Evolutionary conservation across 1,284 basidiomycete genomes (phyloP), one percentile per base, ranked within the genome.

Genomic region (Phellinidium pouzarii): DNA sequence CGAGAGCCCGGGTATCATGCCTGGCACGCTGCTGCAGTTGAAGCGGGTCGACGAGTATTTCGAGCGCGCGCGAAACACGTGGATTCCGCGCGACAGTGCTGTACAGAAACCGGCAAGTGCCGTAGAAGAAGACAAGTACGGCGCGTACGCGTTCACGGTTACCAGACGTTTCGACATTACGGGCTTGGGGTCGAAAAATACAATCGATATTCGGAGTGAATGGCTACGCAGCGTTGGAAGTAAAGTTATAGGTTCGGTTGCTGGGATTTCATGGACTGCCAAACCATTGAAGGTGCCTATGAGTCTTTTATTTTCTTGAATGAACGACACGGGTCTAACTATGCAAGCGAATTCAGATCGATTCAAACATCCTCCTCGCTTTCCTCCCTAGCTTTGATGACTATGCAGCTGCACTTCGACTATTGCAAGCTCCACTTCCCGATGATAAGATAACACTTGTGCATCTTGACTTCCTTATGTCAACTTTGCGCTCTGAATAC

Each of bases 381-480:
- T 49, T 49, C 38, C 25, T 49, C 14, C 48, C 31, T 4, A 20
- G 37, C 14, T 27, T 41, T 37, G 9, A 12, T 5, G 20, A 17
- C 3, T 12, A 41, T 26, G n/a, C n/a, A n/a, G 27, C 11, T 11
- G 38, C n/a, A 7, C 3, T 9, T 9, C 19, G 19, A 12, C 37
- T 23, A 8, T 22, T 7, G 34, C 40, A 17, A 20, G 9, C 2
- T 12, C 34, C 3, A 25, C 20, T n/a, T 17, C 19, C n/a, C n/a
- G n/a, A n/a, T 7, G 31, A 41, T 66, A 60, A 44, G 75, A 71
- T 57, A 78, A 26, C 50, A 4, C 14, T 57, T 4, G 42, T 40
- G 1, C 59, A 63, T 11, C 40, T 62, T 11, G 11, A 22, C 1
- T 44, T 61, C 22, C 20, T 62, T 26, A 20, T 62, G 44, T 44